Percentiles rank a stretch among this genome's conserved stretches.
Conservation (phyloP, 2,329 filamentous ascomycete genomes). For the Zasmidium angulare region DNA sequence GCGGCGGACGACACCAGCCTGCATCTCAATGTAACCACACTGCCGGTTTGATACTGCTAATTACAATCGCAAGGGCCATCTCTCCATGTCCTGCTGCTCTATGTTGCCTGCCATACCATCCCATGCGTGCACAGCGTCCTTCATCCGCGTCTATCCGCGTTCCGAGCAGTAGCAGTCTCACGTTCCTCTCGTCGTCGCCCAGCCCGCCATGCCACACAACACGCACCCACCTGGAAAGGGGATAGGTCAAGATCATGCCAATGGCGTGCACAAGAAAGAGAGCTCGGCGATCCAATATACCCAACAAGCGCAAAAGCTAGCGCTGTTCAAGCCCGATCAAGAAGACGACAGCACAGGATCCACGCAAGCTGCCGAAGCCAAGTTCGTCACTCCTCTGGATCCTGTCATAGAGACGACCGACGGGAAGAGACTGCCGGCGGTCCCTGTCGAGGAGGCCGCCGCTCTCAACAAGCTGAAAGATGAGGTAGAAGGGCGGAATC, state of each 20-base stretch:
- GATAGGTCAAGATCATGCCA: neutral
- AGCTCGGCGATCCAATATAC: conserved; percentile 51
- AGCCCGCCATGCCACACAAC: neutral
- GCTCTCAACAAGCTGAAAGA: conserved; percentile 66
- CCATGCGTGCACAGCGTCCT: neutral
- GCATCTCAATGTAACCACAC: neutral
- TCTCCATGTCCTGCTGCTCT: neutral
- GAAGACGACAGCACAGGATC: conserved; percentile 45
- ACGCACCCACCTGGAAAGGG: neutral
- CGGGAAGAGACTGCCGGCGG: conserved; percentile 65
- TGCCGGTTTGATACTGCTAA: neutral
- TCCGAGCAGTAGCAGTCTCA: neutral
- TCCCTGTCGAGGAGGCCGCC: conserved; percentile 68
- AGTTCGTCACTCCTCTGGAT: conserved; percentile 65
- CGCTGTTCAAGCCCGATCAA: conserved; percentile 40
- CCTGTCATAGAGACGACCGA: conserved; percentile 68
- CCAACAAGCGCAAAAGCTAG: conserved; percentile 56
- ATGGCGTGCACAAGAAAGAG: conserved; percentile 7
- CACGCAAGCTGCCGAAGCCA: conserved; percentile 61
- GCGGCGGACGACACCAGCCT: neutral
- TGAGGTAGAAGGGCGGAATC: conserved; percentile 44
- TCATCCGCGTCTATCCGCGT: neutral
- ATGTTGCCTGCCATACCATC: neutral
- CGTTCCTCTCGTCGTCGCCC: neutral
- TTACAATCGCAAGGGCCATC: neutral